Base-by-base conservation (phyloP, 768 basidiomycete genomes). In the Fomitopsis serialis region DNA sequence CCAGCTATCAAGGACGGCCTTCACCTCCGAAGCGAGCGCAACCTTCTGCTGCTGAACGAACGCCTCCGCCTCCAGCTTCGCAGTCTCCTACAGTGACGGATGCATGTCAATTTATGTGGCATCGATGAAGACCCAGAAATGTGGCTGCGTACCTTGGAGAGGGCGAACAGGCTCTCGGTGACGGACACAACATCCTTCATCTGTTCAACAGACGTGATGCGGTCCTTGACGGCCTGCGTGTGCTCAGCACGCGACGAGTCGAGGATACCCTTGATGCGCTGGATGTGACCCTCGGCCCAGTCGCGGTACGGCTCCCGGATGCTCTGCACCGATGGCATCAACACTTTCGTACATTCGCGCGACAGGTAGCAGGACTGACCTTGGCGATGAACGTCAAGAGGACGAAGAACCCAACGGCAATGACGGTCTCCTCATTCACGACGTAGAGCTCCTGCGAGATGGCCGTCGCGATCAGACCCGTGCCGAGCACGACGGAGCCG, bases 401-500 rank as follows among this genome's bases (percentile, higher is more conserved):
- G 55, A 95, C 85, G 58, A 88, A 74, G 61, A 89, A 90, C 22
- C 91, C 94, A 36, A 86, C 77, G 34, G 91, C 83, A 44, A 98
- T 78, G 59, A 98, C 86, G 22, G 90, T 85, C 78, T 98, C 97
- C 71, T 98, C 95, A 70, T 97, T 97, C 65, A 96, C 83, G 55
- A 99, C 96, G 66, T 98, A 98, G 48, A 98, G 84, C 73, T 99
- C 95, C 68, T 93, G 89, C 13, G 93, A 96, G 72, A 98, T 94
- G 66, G 94, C 95, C 6, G 92, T 81, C 15, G 95, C 96, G 52
- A 86, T 74, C 55, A 91, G 76, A 64, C 91, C 93, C 15, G 92
- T 90, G 65, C 92, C 92, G 50, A 98, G 84, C 65, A 98, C 78
- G 64, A 93, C 88, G 49, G 89, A 82, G 57, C 94, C 93, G 43